Base-by-base conservation (phyloP, 1,284 basidiomycete genomes). In the Ustilago curta region DNA sequence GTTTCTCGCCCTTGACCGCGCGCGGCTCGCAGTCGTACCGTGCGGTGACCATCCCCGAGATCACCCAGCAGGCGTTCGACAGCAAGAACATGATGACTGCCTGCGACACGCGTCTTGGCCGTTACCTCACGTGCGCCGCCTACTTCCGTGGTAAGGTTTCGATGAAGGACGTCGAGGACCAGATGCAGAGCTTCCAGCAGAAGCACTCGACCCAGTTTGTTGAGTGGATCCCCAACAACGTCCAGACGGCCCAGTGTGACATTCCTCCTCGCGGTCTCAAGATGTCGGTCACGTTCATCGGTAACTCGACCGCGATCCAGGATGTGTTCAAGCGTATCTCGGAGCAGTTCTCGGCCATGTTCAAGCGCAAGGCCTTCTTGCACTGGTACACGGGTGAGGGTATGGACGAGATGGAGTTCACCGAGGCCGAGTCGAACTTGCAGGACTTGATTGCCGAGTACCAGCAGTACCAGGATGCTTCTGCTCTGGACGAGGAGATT, bases 21-120 rank as follows among this genome's bases (percentile, higher is more conserved):
- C 83, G 81, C 31, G 79, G 82, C 42, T 71, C 77, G 65, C 69
- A 88, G 69, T 87, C 89, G 8, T 97, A 91, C 87, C 79, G 84
- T 51, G 67, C 81, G 3, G 60, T 85, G 51, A 84, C 78, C 42
- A 85, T 86, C 59, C 68, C 85, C 37, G 77, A 81, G 65, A 63
- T 84, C 52, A 73, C 77, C 21, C 56, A 70, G 65, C 75, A 78
- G 59, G 70, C 68, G 87, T 84, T 80, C 67, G 85, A 79, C 82
- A 77, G 70, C 67, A 82, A 74, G 55, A 78, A 80, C 78, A 80
- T 81, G 71, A 85, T 85, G 40, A 93, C 94, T 8, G 94, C 93
- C n/a, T 92, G 91, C 73, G 91, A 95, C 85, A 92, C 93, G 31
- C 88, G 85, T 48, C 64, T 70, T 47, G 65, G 56, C 43, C 19